These are phyloP conservation scores for Cladophialophora bantiana DNA, from an alignment of 2,329 filamentous ascomycete genomes.

Conservation along the genomic window DNA sequence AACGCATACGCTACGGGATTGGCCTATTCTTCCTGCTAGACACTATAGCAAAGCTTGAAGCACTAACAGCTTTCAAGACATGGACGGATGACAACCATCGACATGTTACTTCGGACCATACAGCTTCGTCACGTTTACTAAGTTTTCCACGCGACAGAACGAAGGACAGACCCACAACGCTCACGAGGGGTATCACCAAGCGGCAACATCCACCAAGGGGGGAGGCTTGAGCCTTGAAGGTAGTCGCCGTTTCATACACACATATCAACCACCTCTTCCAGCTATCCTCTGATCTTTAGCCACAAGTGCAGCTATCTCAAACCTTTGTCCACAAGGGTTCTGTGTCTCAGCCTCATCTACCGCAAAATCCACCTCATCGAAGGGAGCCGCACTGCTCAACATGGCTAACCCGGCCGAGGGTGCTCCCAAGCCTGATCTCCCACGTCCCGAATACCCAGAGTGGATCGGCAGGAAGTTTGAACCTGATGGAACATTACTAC, in stretches of 20 bases:
- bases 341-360: no score
- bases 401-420: neutral
- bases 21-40: neutral
- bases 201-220: no score
- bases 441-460: neutral
- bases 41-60: neutral
- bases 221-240: no score
- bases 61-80: neutral
- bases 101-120: neutral
- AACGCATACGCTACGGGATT: neutral
- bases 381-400: neutral
- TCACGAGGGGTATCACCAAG: no score
- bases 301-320: no score
- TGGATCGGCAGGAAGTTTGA: constrained; percentile 1
- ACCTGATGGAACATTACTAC: neutral
- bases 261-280: no score
- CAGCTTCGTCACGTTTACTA: neutral
- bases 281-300: no score
- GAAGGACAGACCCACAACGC: neutral
- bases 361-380: no score
- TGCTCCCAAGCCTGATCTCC: neutral
- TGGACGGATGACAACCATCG: neutral
- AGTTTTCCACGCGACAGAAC: neutral
- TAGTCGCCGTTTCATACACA: no score
- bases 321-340: no score